These are phyloP conservation scores for Fusarium transvaalense DNA, from an alignment of 2,329 filamentous ascomycete genomes.

Conservation along the genomic window DNA sequence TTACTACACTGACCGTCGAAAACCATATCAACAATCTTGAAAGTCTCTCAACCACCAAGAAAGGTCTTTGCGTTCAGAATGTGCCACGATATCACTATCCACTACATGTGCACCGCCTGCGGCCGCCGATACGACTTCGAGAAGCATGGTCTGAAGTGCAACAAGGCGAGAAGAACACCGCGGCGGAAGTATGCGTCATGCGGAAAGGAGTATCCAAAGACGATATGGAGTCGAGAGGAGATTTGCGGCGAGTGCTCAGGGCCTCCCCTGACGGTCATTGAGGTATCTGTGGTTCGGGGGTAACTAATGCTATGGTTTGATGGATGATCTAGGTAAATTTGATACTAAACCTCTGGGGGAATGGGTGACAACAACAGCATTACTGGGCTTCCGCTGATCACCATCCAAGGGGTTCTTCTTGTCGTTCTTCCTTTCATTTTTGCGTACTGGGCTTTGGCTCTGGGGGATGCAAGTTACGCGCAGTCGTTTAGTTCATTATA, in stretches of 20 bases:
- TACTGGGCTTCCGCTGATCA: too few species aligned
- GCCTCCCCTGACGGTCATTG: neutral
- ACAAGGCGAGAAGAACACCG: neutral
- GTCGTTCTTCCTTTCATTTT: too few species aligned
- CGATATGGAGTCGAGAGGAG: neutral
- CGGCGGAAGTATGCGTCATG: neutral
- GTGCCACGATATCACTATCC: slow-evolving; percentile 17
- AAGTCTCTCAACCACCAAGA: neutral
- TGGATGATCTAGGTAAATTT: too few species aligned
- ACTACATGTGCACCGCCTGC: slow-evolving; percentile 15
- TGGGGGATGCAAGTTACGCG: too few species aligned
- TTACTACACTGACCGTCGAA: neutral
- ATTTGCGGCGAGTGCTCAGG: neutral
- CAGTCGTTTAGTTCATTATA: too few species aligned
- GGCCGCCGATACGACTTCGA: slow-evolving; percentile 3
- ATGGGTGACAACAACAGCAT: too few species aligned
- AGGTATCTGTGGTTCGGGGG: neutral
- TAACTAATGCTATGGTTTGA: too few species aligned
- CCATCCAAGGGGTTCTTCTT: too few species aligned
- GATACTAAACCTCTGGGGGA: too few species aligned
- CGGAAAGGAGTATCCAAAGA: neutral
- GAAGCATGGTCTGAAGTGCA: slow-evolving; percentile 13
- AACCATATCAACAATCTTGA: too few species aligned
- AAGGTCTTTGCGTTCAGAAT: neutral
- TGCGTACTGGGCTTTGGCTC: too few species aligned